Evolutionary conservation across 352 stramenopile genomes (phyloP), one percentile per base, ranked within the genome.

Genomic region (Phytophthora ramorum): DNA sequence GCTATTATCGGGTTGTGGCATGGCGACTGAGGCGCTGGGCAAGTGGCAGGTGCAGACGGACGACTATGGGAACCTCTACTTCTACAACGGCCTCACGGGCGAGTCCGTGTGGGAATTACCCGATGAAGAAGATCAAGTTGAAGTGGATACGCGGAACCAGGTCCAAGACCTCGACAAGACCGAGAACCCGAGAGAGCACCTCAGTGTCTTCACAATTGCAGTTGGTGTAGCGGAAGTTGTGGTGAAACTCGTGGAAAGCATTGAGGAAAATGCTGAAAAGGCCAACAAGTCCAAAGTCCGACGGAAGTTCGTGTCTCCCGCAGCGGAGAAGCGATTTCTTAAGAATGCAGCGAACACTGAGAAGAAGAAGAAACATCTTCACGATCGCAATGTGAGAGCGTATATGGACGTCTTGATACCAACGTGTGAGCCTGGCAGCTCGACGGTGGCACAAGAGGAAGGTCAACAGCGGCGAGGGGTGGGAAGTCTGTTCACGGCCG

Each of bases 81-180:
- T 92, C 49, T 91, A 82, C 67, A 92, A 91, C 71, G 76, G 54
- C 8, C 3, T 78, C 47, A 88, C 85, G 2, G 85, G 81, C 12
- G 81, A 92, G 58, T 87, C 87, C 1, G 64, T 83, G 44, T 95
- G 87, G 87, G 79, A 89, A 66, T 58, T 90, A 30, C 87, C 87
- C 0, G 50, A 64, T 1, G 79, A 89, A 35, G 67, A 60, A 10
- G 63, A 63, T 16, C n/a, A 63, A 45, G 16, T 48, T 40, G 43
- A 69, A 47, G 47, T 19, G 24, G 6, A 28, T 3, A 17, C 35
- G 16, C 16, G 38, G 22, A 47, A 40, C 20, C 43, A 55, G 22
- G 6, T 6, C 12, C 16, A 49, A 14, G 40, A 48, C 13, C 45
- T 30, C 26, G 12, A 32, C 47, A 41, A 55, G n/a, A 28, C 5